phyloP scores from a whole-genome alignment of 306 rosid species.

The Inga leiocalycina region DNA sequence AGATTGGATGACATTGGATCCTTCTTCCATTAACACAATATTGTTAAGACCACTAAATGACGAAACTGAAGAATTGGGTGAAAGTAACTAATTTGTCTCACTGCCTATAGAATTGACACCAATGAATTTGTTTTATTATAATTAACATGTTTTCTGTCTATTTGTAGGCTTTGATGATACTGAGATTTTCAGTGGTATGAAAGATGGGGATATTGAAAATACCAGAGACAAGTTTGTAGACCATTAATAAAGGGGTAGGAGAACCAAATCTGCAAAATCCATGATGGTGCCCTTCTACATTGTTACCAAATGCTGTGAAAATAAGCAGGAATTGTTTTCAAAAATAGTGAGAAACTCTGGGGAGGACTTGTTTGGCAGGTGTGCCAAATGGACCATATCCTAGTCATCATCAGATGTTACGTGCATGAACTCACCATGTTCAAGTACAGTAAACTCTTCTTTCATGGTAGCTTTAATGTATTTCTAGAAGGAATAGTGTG shows the following conservation, averaged over 20 bases:
- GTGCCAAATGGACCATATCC: constrained; percentile 11
- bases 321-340: constrained; percentile 12
- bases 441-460: constrained; percentile 35
- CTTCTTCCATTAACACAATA: constrained; percentile 52
- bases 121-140: constrained; percentile 1
- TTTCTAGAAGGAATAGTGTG: constrained; percentile 26
- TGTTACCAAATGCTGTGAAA: constrained; percentile 26
- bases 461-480: constrained; percentile 22
- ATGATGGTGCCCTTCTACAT: constrained; percentile 10
- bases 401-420: constrained; percentile 11
- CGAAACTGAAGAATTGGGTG: constrained; percentile 66
- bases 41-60: constrained; percentile 58
- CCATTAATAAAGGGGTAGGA: constrained; percentile 39
- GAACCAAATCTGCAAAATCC: constrained; percentile 21
- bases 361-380: constrained; percentile 4
- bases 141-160: constrained; percentile 31
- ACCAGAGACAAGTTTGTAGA: constrained; percentile 45
- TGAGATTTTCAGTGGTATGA: constrained; percentile 57
- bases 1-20: constrained; percentile 69
- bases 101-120: constrained; percentile 24
- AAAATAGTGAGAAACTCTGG: constrained; percentile 24
- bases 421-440: constrained; percentile 21
- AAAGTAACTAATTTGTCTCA: constrained; percentile 48
- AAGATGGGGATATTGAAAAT: constrained; percentile 61
- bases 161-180: constrained; percentile 76